A percentile compares a stretch with the other conserved stretches of the same genome.
Conservation (phyloP, 2,329 filamentous ascomycete genomes). For the Colletotrichum phormii region DNA sequence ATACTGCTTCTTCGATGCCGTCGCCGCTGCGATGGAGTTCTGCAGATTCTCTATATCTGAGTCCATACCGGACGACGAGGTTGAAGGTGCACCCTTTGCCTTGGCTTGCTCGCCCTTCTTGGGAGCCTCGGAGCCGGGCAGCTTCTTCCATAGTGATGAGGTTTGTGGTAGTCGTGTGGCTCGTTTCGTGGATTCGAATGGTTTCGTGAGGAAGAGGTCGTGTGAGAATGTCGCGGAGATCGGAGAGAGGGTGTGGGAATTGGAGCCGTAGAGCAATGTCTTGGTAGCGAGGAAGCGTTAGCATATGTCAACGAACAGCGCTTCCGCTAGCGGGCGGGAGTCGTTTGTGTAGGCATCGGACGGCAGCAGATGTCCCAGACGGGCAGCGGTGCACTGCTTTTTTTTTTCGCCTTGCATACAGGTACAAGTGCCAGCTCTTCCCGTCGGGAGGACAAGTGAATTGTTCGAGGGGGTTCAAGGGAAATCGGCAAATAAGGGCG, state of each 20-base stretch:
- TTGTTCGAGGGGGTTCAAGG: constrained; percentile 3
- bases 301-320: constrained; percentile 8
- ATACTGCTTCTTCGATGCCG: constrained; percentile 53
- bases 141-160: constrained; percentile 61
- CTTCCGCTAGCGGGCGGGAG: neutral
- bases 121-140: constrained; percentile 39
- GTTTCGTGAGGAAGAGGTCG: constrained; percentile 68
- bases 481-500: neutral
- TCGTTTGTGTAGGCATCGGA: neutral
- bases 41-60: constrained; percentile 64
- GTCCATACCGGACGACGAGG: constrained; percentile 55
- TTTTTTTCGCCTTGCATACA: constrained; percentile 26
- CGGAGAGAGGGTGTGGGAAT: constrained; percentile 59
- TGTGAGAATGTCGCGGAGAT: constrained; percentile 59
- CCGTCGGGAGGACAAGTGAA: constrained; percentile 22
- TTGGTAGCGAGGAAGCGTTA: constrained; percentile 42
- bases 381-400: constrained; percentile 10
- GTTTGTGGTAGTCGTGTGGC: constrained; percentile 63
- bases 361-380: neutral
- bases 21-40: constrained; percentile 55
- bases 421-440: neutral
- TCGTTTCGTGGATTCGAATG: constrained; percentile 58
- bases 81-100: constrained; percentile 45
- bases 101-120: constrained; percentile 46
- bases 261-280: constrained; percentile 66